Evolutionary conservation across 2,329 filamentous ascomycete genomes (phyloP).

Genomic region (Colletotrichum orbiculare): DNA sequence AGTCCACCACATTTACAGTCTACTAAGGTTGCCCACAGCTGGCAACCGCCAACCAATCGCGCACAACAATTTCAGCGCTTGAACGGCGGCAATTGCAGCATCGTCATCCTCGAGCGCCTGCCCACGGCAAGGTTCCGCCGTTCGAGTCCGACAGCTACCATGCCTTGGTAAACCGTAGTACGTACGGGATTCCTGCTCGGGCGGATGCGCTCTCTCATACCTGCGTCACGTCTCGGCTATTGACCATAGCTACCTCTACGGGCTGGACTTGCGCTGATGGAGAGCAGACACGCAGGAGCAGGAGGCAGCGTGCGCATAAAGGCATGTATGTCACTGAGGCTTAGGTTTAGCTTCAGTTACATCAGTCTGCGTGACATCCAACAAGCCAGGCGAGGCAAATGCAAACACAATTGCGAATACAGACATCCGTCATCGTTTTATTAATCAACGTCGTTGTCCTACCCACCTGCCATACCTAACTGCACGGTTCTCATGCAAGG

Average conservation of each 20-base stretch:
- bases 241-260: not conserved
- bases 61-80: not conserved
- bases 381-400: not conserved
- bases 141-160: not conserved
- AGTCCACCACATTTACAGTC: too few species aligned
- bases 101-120: constrained; percentile 4
- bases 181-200: not conserved
- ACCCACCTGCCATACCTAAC: constrained; percentile 25
- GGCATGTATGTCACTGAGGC: not conserved
- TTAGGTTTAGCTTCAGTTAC: not conserved
- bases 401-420: not conserved
- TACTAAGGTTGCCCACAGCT: constrained; percentile 8
- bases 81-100: constrained; percentile 12
- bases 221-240: constrained; percentile 15
- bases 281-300: too few species aligned
- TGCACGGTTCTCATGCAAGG: constrained; percentile 32
- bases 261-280: too few species aligned
- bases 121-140: constrained; percentile 7
- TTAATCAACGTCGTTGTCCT: constrained; percentile 3
- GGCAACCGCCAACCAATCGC: constrained; percentile 26
- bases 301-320: not conserved
- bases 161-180: too few species aligned
- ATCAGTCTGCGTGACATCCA: not conserved
- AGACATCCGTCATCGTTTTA: constrained; percentile 26
- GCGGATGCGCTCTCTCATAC: constrained; percentile 2